Evolutionary conservation across 495 filamentous ascomycete species (phyloP), one percentile per base, ranked within the genome.

Genomic region (Aspergillus funiculosus): DNA sequence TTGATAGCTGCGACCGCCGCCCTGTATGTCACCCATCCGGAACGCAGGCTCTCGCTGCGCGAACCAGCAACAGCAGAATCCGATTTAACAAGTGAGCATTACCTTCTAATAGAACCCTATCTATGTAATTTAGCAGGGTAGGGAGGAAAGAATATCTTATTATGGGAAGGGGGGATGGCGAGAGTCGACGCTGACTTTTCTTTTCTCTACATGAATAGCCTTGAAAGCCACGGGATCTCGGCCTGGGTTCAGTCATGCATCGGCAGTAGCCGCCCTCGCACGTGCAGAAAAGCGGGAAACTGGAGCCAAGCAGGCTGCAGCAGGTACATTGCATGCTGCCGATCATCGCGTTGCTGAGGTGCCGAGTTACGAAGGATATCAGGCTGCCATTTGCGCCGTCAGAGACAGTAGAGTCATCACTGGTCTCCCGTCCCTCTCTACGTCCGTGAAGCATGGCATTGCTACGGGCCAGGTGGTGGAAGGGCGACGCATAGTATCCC

Each of bases 261-360:
- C 86, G 31, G 87, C 86, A 15, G 78, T 79, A 39, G 79, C 83
- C 26, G 88, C 87, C 31, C 69, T 92, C 13, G 86, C 86, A 19
- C 84, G 87, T 72, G 72, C 79, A 19, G 81, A 81, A 53, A 75
- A 76, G 42, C 83, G 77, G 52, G 60, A 78, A 0, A 64, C 76
- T 20, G 76, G 80, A 58, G 55, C 80, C 25, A 66, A 71, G 26
- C 77, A 77, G 13, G 59, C 78, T 18, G 76, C 80, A 20, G 84
- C 85, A 14, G 84, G n/a, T n/a, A n/a, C 86, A 11, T 56, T 77
- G 15, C 65, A 80, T 32, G 85, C 83, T 9, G 80, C 82, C 53
- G 82, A 90, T 60, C 79, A 81, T 58, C 78, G 75, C 53, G 69
- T 72, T 62, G 69, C 79, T 34, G 68, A 74, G 17, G 72, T 76